phyloP scores from a whole-genome alignment of 2,329 filamentous ascomycete genomes.

The Pestalotiopsis sp. region DNA sequence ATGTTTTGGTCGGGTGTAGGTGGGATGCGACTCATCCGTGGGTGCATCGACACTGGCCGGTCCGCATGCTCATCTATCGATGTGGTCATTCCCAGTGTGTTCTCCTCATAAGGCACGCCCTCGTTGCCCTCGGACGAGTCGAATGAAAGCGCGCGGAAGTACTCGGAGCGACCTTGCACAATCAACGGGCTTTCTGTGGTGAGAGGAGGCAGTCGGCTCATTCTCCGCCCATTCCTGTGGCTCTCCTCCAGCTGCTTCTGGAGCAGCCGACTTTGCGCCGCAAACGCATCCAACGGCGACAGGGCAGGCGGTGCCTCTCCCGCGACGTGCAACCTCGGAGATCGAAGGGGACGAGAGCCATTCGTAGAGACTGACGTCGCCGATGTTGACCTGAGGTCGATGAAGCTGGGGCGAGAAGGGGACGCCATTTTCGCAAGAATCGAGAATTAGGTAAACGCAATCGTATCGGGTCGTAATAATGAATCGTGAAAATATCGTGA shows the following conservation, averaged over 20 bases:
- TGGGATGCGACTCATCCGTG: constrained; percentile 68
- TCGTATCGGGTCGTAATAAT: neutral
- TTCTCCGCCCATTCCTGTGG: constrained; percentile 70
- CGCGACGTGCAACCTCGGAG: constrained; percentile 75
- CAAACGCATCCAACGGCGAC: constrained; percentile 94
- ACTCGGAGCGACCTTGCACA: constrained; percentile 74
- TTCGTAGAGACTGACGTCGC: constrained; percentile 47
- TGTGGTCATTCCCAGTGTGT: constrained; percentile 51
- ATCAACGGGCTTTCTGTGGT: constrained; percentile 81
- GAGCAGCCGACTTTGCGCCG: constrained; percentile 84
- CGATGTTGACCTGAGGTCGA: constrained; percentile 63
- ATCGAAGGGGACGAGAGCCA: constrained; percentile 59
- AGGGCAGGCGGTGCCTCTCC: constrained; percentile 86
- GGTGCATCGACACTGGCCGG: constrained; percentile 74
- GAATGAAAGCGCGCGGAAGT: constrained; percentile 74
- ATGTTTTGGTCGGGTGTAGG: constrained; percentile 49
- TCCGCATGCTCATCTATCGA: constrained; percentile 57
- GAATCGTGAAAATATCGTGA: neutral
- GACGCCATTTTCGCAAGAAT: constrained; percentile 44
- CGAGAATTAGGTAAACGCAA: neutral
- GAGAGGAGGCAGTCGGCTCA: constrained; percentile 83
- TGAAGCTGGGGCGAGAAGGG: constrained; percentile 53
- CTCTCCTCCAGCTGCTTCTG: constrained; percentile 85
- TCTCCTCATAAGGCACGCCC: constrained; percentile 34
- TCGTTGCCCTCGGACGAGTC: constrained; percentile 57